These are phyloP conservation scores for Paramecium sonneborni DNA, from an alignment of 73 alveolate species.

Conservation along the genomic window DNA sequence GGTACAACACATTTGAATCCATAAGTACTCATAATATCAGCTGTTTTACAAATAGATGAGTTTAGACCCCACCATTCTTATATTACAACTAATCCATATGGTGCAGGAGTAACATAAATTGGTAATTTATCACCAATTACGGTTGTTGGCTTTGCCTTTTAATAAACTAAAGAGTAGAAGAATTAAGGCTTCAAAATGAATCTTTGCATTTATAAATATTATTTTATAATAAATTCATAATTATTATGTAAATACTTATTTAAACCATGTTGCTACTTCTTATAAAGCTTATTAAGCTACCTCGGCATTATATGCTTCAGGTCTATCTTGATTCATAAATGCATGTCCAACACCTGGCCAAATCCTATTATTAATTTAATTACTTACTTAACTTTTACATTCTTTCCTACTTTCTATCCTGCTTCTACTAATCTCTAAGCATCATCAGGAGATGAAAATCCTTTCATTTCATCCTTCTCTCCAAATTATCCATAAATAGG, in stretches of 20 bases:
- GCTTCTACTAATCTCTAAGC: slow-evolving; percentile 33
- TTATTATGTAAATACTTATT: background rate
- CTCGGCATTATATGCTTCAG: slow-evolving; percentile 40
- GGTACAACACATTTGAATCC: slow-evolving; percentile 21
- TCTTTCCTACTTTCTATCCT: background rate
- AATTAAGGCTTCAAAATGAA: background rate
- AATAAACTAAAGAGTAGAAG: background rate
- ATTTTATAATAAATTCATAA: background rate
- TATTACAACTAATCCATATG: slow-evolving; percentile 12
- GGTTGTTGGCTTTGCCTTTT: background rate
- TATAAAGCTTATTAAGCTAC: slow-evolving; percentile 33
- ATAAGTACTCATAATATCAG: background rate
- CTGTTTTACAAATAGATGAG: background rate
- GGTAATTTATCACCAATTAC: background rate
- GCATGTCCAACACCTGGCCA: slow-evolving; percentile 69
- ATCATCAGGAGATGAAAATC: slow-evolving; percentile 57
- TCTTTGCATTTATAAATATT: background rate
- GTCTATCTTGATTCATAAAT: slow-evolving; percentile 49
- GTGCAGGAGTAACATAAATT: background rate
- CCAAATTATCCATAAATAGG: slow-evolving; percentile 60
- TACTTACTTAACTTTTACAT: slow-evolving; percentile 5
- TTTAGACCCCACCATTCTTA: slow-evolving; percentile 60
- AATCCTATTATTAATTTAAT: background rate
- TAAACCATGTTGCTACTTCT: slow-evolving; percentile 35
- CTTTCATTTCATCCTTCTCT: slow-evolving; percentile 35